A percentile compares a stretch with the other conserved stretches of the same genome.
These are phyloP conservation scores for Linnemannia elongata DNA, from an alignment of 192 early-diverging fungal genomes.

Conservation along the genomic window DNA sequence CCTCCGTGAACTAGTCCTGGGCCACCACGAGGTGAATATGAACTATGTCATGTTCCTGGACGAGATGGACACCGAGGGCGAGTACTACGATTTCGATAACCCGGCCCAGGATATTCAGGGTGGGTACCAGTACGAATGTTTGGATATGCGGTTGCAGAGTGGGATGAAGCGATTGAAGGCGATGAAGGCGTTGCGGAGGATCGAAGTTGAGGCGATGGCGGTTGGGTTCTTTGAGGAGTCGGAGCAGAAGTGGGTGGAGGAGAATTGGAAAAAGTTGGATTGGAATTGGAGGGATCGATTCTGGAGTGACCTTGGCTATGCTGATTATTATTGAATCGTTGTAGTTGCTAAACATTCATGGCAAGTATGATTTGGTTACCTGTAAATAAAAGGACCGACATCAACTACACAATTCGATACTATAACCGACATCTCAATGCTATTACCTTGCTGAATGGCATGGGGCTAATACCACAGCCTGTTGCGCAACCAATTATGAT, in stretches of 20 bases:
- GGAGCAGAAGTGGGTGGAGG: not conserved
- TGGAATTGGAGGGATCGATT: not conserved
- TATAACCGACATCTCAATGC: too few relatives aligned
- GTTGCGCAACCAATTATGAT: too few relatives aligned
- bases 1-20: not conserved
- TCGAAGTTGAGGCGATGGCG: not conserved
- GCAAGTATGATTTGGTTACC: too few relatives aligned
- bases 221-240: not conserved
- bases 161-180: not conserved
- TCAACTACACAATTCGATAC: too few relatives aligned
- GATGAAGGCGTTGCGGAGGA: not conserved
- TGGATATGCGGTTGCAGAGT: not conserved
- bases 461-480: too few relatives aligned
- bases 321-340: not conserved
- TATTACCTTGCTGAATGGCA: too few relatives aligned
- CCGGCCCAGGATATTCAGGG: not conserved
- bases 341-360: too few relatives aligned
- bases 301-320: not conserved
- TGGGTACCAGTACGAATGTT: not conserved
- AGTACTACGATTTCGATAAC: slow-evolving; percentile 5
- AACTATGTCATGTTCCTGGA: not conserved
- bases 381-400: too few relatives aligned
- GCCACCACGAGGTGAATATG: not conserved
- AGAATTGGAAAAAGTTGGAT: not conserved
- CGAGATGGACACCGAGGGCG: slow-evolving; percentile 6